Conservation (phyloP, 495 filamentous ascomycete species). For the Cercophora sp. region DNA sequence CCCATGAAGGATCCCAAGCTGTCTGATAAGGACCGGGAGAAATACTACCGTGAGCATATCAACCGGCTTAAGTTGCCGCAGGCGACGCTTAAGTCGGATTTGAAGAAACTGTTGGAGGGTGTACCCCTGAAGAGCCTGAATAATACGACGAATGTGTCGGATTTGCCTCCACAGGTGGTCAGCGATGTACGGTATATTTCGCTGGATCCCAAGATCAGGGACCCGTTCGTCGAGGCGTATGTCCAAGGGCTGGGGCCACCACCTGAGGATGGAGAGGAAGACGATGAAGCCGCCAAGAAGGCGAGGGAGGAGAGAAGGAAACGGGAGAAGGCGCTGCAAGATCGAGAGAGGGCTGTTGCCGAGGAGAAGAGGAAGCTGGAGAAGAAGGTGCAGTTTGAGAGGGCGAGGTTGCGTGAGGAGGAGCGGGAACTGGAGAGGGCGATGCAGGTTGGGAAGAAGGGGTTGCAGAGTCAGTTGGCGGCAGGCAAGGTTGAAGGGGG, state of each 20-base stretch:
- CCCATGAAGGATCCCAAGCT: constrained; percentile 76
- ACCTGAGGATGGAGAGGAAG: constrained; percentile 52
- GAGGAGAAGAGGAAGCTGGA: constrained; percentile 69
- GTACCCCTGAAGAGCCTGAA: constrained; percentile 63
- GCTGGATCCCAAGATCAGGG: constrained; percentile 62
- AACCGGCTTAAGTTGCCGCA: constrained; percentile 70
- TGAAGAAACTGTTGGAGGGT: constrained; percentile 70
- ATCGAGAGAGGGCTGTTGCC: constrained; percentile 67
- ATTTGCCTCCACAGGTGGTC: constrained; percentile 65
- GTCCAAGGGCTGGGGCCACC: constrained; percentile 68
- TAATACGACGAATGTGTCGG: constrained; percentile 55
- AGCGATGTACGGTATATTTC: constrained; percentile 78
- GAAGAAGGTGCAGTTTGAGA: constrained; percentile 62
- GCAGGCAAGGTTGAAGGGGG: neutral
- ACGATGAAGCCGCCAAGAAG: constrained; percentile 57
- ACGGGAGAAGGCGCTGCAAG: constrained; percentile 70
- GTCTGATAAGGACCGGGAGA: constrained; percentile 84
- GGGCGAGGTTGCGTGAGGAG: constrained; percentile 65
- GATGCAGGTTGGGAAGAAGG: constrained; percentile 71
- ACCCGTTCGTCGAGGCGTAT: constrained; percentile 71
- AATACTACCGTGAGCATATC: constrained; percentile 85
- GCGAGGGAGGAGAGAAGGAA: constrained; percentile 61
- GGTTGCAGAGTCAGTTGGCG: constrained; percentile 60
- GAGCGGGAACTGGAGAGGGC: constrained; percentile 76
- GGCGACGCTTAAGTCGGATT: constrained; percentile 70